Evolutionary conservation across 176 grass and related monocot genomes (phyloP).

Genomic region (Aegilops sharonensis): DNA sequence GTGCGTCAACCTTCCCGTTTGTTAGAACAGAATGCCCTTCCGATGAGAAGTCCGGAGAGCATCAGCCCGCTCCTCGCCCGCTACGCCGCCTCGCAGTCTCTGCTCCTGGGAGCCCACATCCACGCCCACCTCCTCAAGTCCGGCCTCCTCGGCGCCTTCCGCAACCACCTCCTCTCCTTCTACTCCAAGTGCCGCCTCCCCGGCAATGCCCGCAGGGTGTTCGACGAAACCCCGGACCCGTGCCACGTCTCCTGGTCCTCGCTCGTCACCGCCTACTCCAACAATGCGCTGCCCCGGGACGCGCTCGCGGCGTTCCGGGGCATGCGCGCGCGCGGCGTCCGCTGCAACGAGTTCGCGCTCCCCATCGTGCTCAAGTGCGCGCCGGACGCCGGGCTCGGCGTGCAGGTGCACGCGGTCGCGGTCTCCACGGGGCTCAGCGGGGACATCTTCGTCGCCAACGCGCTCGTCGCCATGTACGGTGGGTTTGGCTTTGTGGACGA

Average conservation of each 20-base stretch:
- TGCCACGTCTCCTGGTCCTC: constrained; percentile 74
- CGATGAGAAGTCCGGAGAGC: constrained; percentile 31
- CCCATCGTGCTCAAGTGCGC: constrained; percentile 67
- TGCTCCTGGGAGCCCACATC: constrained; percentile 46
- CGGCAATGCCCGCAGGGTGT: constrained; percentile 55
- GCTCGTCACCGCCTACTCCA: constrained; percentile 71
- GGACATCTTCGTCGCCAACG: constrained; percentile 69
- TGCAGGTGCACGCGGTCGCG: constrained; percentile 64
- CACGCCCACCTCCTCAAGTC: constrained; percentile 61
- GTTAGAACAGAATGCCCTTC: neutral
- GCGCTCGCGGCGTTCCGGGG: constrained; percentile 43
- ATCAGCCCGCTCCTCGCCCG: constrained; percentile 28
- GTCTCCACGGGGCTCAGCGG: constrained; percentile 41
- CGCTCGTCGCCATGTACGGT: constrained; percentile 71
- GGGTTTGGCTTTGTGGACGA: constrained; percentile 50
- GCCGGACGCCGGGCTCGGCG: constrained; percentile 38
- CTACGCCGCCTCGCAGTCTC: constrained; percentile 33
- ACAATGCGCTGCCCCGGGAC: constrained; percentile 51
- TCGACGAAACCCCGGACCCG: constrained; percentile 68
- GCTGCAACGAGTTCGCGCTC: constrained; percentile 76
- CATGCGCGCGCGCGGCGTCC: constrained; percentile 52
- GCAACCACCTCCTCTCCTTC: constrained; percentile 64
- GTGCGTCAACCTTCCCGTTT: neutral
- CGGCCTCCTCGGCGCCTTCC: constrained; percentile 35
- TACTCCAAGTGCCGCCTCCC: constrained; percentile 58